phyloP scores from a whole-genome alignment of 2,329 filamentous ascomycete species.

The Alternaria viburni region DNA sequence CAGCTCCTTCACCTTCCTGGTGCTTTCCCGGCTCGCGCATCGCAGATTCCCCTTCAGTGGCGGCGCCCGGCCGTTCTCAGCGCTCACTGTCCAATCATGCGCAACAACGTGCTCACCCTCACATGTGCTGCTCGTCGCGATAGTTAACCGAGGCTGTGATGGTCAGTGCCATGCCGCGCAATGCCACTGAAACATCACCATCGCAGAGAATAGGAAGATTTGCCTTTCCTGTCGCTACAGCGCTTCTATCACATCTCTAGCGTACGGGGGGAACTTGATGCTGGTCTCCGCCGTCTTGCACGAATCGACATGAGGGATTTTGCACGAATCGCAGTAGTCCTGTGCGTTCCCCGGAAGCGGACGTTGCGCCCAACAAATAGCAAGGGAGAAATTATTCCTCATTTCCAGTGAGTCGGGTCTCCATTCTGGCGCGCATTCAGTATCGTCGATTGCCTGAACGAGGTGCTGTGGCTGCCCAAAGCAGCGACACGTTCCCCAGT shows the following conservation, averaged over 20 bases:
- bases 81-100: constrained; percentile 11
- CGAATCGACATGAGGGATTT: constrained; percentile 22
- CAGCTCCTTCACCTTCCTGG: neutral
- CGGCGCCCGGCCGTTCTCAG: neutral
- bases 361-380: constrained; percentile 12
- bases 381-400: constrained; percentile 4
- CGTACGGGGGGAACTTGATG: constrained; percentile 37
- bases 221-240: constrained; percentile 20
- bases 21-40: neutral
- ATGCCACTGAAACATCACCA: constrained; percentile 9
- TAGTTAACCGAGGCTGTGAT: constrained; percentile 8
- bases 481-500: constrained; percentile 17
- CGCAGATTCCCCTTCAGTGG: neutral
- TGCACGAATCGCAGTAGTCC: constrained; percentile 18
- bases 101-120: constrained; percentile 29
- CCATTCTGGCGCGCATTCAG: constrained; percentile 14
- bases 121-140: constrained; percentile 13
- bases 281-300: constrained; percentile 31
- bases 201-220: constrained; percentile 5
- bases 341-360: constrained; percentile 15
- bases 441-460: constrained; percentile 17
- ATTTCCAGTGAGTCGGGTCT: constrained; percentile 22
- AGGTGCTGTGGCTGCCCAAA: constrained; percentile 11
- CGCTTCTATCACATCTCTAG: constrained; percentile 25
- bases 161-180: neutral